phyloP scores from a whole-genome alignment of 2,329 filamentous ascomycete species.

The Leptographium flavum region DNA sequence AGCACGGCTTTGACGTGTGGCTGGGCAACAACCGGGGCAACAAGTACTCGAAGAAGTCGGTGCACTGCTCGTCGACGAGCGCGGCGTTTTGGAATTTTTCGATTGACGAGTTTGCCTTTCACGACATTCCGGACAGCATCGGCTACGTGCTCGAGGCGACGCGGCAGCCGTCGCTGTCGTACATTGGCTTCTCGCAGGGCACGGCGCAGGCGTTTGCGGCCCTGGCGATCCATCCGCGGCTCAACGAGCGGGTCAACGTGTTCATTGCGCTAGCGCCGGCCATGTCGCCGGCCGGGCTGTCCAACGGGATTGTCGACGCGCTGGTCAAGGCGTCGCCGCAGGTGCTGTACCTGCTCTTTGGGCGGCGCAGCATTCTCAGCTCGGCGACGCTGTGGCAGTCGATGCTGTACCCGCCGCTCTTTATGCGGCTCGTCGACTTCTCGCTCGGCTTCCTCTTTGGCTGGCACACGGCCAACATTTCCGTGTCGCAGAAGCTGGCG shows the following conservation, averaged over 20 bases:
- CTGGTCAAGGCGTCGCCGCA: slow-evolving; percentile 88
- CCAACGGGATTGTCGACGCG: slow-evolving; percentile 81
- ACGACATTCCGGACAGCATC: slow-evolving; percentile 94
- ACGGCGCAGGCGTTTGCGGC: slow-evolving; percentile 94
- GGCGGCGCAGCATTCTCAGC: slow-evolving; percentile 76
- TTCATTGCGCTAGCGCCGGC: slow-evolving; percentile 93
- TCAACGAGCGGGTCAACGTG: slow-evolving; percentile 88
- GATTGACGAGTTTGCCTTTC: slow-evolving; percentile 95
- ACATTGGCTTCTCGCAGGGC: slow-evolving; percentile 94
- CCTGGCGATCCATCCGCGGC: slow-evolving; percentile 75
- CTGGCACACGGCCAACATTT: slow-evolving; percentile 79
- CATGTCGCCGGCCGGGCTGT: slow-evolving; percentile 86
- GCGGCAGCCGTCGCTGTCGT: slow-evolving; percentile 69
- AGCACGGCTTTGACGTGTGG: slow-evolving; percentile 93
- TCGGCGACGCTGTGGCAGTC: slow-evolving; percentile 97
- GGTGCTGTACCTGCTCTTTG: slow-evolving; percentile 84
- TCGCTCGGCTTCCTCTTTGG: slow-evolving; percentile 74
- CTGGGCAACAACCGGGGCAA: slow-evolving; percentile 96
- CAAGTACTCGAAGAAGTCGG: slow-evolving; percentile 96
- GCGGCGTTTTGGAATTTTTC: slow-evolving; percentile 91
- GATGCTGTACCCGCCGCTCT: slow-evolving; percentile 86
- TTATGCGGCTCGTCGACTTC: slow-evolving; percentile 74
- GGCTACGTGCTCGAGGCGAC: slow-evolving; percentile 80
- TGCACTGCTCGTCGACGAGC: slow-evolving; percentile 59
- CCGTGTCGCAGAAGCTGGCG: slow-evolving; percentile 75